phyloP scores from a whole-genome alignment of 116 monocot species.

The Thalassia testudinum region DNA sequence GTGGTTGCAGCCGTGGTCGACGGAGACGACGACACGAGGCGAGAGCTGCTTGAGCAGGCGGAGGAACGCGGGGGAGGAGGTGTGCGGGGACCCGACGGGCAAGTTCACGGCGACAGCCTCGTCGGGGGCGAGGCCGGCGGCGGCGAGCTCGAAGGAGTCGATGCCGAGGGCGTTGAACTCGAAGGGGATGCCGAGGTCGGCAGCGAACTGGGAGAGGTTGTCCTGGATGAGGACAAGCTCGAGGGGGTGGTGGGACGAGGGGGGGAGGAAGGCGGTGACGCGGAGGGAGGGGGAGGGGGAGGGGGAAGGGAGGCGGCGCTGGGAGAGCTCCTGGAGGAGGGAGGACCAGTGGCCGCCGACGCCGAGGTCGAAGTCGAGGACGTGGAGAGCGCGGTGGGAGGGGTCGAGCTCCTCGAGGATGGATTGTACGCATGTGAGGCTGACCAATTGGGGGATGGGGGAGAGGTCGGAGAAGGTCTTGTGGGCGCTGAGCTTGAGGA shows the following conservation, averaged over 20 bases:
- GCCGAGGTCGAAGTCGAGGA: constrained; percentile 78
- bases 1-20: constrained; percentile 63
- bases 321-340: constrained; percentile 82
- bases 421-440: constrained; percentile 67
- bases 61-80: constrained; percentile 21
- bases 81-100: constrained; percentile 20
- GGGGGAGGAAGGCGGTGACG: constrained; percentile 52
- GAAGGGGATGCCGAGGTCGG: constrained; percentile 57
- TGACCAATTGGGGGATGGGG: constrained; percentile 67
- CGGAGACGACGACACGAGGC: constrained; percentile 64
- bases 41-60: constrained; percentile 71
- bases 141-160: constrained; percentile 47
- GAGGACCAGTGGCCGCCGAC: constrained; percentile 87
- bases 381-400: constrained; percentile 34
- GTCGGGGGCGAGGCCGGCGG: constrained; percentile 16
- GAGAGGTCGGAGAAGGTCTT: constrained; percentile 78
- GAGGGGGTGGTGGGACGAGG: constrained; percentile 34
- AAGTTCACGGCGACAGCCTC: constrained; percentile 75
- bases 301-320: constrained; percentile 17
- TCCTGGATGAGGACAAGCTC: constrained; percentile 66
- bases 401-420: constrained; percentile 56
- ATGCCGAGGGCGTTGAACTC: constrained; percentile 39
- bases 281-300: constrained; percentile 17
- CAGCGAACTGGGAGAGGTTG: constrained; percentile 65
- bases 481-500: constrained; percentile 56